Evolutionary conservation across 768 basidiomycete genomes (phyloP).

Genomic region (Hydnum rufescens): DNA sequence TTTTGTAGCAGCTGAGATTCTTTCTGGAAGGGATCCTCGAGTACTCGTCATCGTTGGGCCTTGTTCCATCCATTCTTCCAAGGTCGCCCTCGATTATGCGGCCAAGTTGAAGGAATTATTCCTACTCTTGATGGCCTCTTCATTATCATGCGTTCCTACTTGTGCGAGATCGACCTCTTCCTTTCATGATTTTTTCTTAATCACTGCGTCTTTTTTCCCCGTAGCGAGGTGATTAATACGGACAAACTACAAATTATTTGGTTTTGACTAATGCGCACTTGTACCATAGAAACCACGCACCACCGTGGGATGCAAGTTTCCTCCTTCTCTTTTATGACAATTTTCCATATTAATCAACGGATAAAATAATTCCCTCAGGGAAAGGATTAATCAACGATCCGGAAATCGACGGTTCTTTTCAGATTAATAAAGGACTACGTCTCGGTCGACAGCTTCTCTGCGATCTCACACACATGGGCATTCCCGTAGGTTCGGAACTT

Average conservation of each 20-base stretch:
- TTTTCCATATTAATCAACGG: no score
- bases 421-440: constrained; percentile 92
- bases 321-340: not conserved
- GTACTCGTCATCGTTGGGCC: constrained; percentile 86
- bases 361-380: no score
- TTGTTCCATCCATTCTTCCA: constrained; percentile 82
- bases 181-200: no score
- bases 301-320: constrained; percentile 57
- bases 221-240: no score
- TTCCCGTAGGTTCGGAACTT: constrained; percentile 89
- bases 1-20: constrained; percentile 54
- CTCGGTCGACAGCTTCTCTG: constrained; percentile 75
- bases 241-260: no score
- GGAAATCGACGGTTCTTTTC: constrained; percentile 84
- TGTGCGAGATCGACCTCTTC: constrained; percentile 36
- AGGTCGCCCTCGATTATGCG: constrained; percentile 72
- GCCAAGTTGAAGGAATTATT: constrained; percentile 48
- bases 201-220: no score
- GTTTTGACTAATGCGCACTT: no score
- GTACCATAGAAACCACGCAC: constrained; percentile 76
- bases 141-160: constrained; percentile 94
- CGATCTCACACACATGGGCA: constrained; percentile 71
- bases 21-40: constrained; percentile 70
- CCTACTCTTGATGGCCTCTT: constrained; percentile 42
- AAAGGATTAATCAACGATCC: constrained; percentile 76